A percentile compares a stretch with the other conserved stretches of the same genome.
phyloP scores from a whole-genome alignment of 495 filamentous ascomycete genomes.

The Mytilinidion resinicola region DNA sequence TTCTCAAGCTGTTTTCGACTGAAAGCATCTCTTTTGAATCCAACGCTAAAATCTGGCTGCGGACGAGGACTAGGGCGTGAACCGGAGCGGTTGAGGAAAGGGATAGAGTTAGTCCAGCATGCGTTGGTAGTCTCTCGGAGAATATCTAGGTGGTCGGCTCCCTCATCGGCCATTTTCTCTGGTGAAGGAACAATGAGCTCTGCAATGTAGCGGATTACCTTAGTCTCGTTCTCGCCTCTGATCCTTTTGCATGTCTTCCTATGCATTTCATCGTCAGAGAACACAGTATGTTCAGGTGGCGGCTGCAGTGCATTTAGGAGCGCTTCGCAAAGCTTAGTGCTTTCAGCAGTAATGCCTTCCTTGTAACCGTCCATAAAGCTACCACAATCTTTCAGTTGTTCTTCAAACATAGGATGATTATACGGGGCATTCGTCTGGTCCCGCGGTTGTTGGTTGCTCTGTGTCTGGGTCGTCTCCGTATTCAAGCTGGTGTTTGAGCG shows the following conservation, averaged over 20 bases:
- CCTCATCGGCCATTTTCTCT: conserved; percentile 9
- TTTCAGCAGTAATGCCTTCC: neutral
- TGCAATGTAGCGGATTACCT: conserved; percentile 15
- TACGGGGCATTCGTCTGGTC: neutral
- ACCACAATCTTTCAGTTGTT: neutral
- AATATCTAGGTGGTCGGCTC: conserved; percentile 15
- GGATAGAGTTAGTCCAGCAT: conserved; percentile 12
- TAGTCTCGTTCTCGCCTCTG: conserved; percentile 16
- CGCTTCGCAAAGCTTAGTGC: conserved; percentile 1
- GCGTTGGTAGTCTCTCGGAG: conserved; percentile 17
- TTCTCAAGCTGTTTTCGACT: conserved; percentile 10
- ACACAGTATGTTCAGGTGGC: conserved; percentile 2
- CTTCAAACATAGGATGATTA: conserved; percentile 1
- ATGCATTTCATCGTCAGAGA: conserved; percentile 11
- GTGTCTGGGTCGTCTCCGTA: neutral
- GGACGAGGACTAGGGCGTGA: conserved; percentile 1
- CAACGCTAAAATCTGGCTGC: conserved; percentile 11
- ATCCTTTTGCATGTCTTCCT: conserved; percentile 10
- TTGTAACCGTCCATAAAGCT: neutral
- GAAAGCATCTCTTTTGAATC: conserved; percentile 15
- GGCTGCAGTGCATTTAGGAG: neutral
- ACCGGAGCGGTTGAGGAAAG: conserved; percentile 8
- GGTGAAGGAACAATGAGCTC: conserved; percentile 13
- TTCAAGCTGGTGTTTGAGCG: neutral
- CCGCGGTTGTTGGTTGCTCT: neutral